Conservation (phyloP, 805 yeast genomes). For the Candida silvicultrix region DNA sequence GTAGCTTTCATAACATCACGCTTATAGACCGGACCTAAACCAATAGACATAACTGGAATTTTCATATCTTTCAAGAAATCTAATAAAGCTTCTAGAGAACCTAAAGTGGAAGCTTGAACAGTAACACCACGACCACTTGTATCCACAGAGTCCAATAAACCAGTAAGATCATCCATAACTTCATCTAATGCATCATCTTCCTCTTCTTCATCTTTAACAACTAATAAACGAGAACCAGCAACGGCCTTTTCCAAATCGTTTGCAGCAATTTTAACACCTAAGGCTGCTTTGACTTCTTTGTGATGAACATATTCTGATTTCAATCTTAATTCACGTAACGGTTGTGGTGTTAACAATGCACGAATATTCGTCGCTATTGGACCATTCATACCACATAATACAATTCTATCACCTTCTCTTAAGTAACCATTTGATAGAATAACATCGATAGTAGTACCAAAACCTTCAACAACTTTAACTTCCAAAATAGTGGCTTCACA, state of each 20-base stretch:
- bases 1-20: slow-evolving; percentile 98
- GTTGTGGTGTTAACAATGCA: slow-evolving; percentile 96
- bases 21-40: slow-evolving; percentile 96
- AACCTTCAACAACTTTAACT: slow-evolving; percentile 97
- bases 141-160: slow-evolving; percentile 90
- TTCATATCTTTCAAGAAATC: slow-evolving; percentile 98
- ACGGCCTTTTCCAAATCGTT: slow-evolving; percentile 97
- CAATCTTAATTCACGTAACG: slow-evolving; percentile 90
- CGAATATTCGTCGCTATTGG: slow-evolving; percentile 95
- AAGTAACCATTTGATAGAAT: slow-evolving; percentile 94
- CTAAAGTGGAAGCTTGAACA: slow-evolving; percentile 97
- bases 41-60: slow-evolving; percentile 98
- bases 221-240: slow-evolving; percentile 94
- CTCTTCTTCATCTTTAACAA: slow-evolving; percentile 95
- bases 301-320: slow-evolving; percentile 96
- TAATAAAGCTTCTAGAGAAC: slow-evolving; percentile 93
- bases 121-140: slow-evolving; percentile 94
- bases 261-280: slow-evolving; percentile 98
- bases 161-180: slow-evolving; percentile 97
- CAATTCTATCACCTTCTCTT: slow-evolving; percentile 92
- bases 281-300: slow-evolving; percentile 97
- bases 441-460: slow-evolving; percentile 98
- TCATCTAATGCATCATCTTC: slow-evolving; percentile 97
- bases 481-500: slow-evolving; percentile 95
- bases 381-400: slow-evolving; percentile 96